Percentiles rank a stretch among this genome's conserved stretches.
phyloP scores from a whole-genome alignment of 805 yeast species.

The Metschnikowia corniflorae region DNA sequence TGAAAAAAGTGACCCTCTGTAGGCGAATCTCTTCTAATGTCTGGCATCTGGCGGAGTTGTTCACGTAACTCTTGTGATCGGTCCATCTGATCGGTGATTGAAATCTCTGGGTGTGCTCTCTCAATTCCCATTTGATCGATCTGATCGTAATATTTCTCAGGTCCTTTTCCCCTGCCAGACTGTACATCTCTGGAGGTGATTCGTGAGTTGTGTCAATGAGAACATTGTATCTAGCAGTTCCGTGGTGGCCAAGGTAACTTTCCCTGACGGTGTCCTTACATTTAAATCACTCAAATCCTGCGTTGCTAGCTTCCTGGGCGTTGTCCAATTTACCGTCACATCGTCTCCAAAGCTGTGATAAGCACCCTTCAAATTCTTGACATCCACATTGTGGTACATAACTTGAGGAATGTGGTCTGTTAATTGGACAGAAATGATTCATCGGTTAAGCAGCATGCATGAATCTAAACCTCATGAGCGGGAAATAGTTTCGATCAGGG shows the following conservation, averaged over 20 bases:
- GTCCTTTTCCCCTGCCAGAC: neutral
- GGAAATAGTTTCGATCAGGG: neutral
- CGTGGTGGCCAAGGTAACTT: neutral
- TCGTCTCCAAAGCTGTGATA: neutral
- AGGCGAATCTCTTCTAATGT: too few species aligned
- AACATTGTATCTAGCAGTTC: neutral
- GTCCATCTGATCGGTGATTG: neutral
- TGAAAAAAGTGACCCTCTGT: too few species aligned
- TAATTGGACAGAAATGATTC: neutral
- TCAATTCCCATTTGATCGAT: neutral
- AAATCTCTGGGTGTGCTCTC: neutral
- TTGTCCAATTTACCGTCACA: neutral
- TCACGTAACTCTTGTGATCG: neutral
- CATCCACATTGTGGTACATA: neutral
- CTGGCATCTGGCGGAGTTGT: too few species aligned
- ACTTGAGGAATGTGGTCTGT: neutral
- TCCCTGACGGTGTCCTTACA: neutral
- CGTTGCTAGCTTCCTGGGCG: neutral
- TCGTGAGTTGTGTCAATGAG: neutral
- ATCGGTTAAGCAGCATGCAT: neutral
- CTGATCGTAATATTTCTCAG: neutral
- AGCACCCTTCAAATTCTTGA: neutral
- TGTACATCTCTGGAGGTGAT: neutral
- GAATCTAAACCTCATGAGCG: neutral
- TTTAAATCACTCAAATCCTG: neutral